Evolutionary conservation across 1,139 yeast genomes (phyloP), one percentile per base, ranked within the genome.

Genomic region (Pichia sp.): DNA sequence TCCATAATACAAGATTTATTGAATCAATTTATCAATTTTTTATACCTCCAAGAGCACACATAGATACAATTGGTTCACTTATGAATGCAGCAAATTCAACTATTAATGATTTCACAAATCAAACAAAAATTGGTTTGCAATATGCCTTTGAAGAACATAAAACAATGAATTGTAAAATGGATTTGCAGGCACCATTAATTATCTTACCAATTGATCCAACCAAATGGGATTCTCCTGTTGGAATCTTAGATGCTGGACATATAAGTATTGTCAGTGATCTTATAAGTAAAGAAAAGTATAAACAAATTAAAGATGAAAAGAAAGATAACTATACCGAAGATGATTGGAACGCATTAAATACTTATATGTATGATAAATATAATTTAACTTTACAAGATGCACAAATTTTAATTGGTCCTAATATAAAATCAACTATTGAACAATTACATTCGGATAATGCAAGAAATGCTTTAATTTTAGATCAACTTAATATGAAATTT

Each of bases 1-100:
- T 87, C 63, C 93, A 93, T 67, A 91, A 91, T 66, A 85, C 90
- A 8, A 77, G 73, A 50, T 88, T 95, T 62, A 75, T 93, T 45
- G 95, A 90, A 61, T 87, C 83, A 53, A 74, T 93, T 47, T 74
- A 79, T 16, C 70, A 69, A 52, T 93, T 95, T 63, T 93, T 95
- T 73, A 82, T 79, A 46, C 96, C 98, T 1, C 96, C 97, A 16
- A 82, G 81, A 55, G 81, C 83, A 39, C 96, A 91, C 62, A 73
- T 85, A 54, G 96, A 90, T 63, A 90, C 98, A 0, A 81, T 95
- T 42, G 95, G 93, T 33, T 95, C 95, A 7, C 81, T 95, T 31
- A 82, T 95, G 82, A 87, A 83, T 67, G 98, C 96, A 0, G 99
- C 99, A 0, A 96, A 91, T 58, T 90, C 93, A 0, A 90, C 97